Evolutionary conservation across 768 basidiomycete species (phyloP), one percentile per base, ranked within the genome.

Genomic region (Pholiota conissans): DNA sequence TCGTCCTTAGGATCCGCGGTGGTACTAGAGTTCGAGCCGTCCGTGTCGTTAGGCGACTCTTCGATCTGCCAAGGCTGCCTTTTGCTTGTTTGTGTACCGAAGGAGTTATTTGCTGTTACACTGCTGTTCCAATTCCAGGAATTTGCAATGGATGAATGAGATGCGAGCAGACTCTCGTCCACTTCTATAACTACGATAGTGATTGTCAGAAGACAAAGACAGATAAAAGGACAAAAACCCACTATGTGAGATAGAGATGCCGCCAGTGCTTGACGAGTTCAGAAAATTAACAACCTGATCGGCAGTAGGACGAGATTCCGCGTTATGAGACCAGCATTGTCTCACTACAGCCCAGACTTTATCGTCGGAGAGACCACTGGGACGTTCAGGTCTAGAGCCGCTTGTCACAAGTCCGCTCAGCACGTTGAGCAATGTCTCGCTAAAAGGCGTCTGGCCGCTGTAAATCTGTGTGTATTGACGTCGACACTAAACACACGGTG

Each of bases 101-200:
- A 3, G 9, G 16, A 35, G 24, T 37, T 51, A 14, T 34, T 35
- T 13, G 32, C 32, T 22, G 50, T 51, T 9, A 51, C 4, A 32
- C 32, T 26, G 32, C 30, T 51, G 7, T 35, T 51, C 50, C 50
- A 51, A 18, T 35, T 51, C 50, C 50, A 51, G 28, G 29, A 50
- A 11, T 51, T 11, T 20, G 18, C 18, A 18, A 11, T n/a, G 18
- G 50, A 14, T 37, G 30, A 10, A 13, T 26, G 11, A 35, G 16
- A 9, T 35, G 50, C 34, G 20, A 51, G 28, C 49, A 49, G 1
- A 16, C 18, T n/a, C n/a, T n/a, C n/a, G n/a, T n/a, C n/a, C n/a
- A n/a, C n/a, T n/a, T n/a, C n/a, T n/a, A n/a, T n/a, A n/a, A n/a
- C n/a, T n/a, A n/a, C n/a, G n/a, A n/a, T n/a, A n/a, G n/a, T n/a